A percentile compares a stretch with the other conserved stretches of the same genome.
Evolutionary conservation across 169 alveolate species (phyloP).

Genomic region (Babesia ovata): DNA sequence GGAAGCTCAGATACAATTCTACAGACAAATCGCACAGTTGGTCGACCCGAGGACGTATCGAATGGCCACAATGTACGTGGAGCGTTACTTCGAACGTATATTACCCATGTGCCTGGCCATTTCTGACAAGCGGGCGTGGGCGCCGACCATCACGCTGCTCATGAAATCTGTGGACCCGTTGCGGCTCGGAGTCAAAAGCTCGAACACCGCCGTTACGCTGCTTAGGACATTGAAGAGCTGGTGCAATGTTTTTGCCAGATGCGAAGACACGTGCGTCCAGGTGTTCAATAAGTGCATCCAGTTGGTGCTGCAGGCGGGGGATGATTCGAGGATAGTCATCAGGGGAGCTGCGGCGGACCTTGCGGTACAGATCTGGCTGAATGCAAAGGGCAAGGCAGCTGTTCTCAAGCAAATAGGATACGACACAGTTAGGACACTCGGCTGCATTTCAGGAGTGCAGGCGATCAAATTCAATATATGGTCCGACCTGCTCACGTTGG

Average conservation of each 20-base stretch:
- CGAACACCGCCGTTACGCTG: conserved; percentile 40
- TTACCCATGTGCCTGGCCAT: conserved; percentile 60
- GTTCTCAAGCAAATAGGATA: conserved; percentile 39
- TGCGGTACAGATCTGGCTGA: conserved; percentile 63
- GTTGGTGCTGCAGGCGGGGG: conserved; percentile 56
- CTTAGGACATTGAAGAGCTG: conserved; percentile 61
- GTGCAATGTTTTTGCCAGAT: conserved; percentile 50
- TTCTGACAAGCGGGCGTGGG: conserved; percentile 51
- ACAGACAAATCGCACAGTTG: conserved; percentile 36
- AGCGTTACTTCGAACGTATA: conserved; percentile 58
- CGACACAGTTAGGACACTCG: conserved; percentile 52
- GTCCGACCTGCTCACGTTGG: conserved; percentile 52
- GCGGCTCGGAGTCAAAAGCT: conserved; percentile 37
- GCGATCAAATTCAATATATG: conserved; percentile 67
- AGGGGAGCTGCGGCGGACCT: conserved; percentile 60
- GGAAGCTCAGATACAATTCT: conserved; percentile 15
- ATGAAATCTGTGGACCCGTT: conserved; percentile 44
- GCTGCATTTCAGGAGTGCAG: conserved; percentile 64
- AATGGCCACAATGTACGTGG: conserved; percentile 35
- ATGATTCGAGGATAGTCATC: conserved; percentile 62
- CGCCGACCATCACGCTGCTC: conserved; percentile 22
- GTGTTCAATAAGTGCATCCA: conserved; percentile 55
- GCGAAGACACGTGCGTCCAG: conserved; percentile 39
- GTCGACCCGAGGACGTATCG: conserved; percentile 30
- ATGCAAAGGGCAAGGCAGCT: conserved; percentile 40